Conservation (phyloP, 305 asterid genomes). For the Lippia alba region DNA sequence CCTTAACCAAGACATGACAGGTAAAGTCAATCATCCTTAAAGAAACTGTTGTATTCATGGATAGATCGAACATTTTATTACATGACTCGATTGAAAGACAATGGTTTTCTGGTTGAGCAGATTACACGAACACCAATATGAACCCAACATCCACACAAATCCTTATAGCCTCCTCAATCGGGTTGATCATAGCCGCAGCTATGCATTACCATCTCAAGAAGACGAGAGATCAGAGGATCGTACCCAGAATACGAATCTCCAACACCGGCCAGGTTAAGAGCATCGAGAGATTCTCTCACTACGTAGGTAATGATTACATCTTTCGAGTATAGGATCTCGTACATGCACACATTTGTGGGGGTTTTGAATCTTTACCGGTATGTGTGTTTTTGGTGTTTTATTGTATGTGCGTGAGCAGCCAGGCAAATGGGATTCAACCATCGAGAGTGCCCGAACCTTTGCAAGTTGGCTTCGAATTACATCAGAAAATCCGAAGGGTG, state of each 20-base stretch:
- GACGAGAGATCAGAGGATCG: slow-evolving; percentile 56
- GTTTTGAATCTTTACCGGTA: no score
- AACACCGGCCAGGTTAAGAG: slow-evolving; percentile 64
- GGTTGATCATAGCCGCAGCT: slow-evolving; percentile 70
- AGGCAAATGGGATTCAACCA: slow-evolving; percentile 91
- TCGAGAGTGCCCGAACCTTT: slow-evolving; percentile 73
- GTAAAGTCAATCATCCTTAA: slow-evolving; percentile 22
- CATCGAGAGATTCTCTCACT: slow-evolving; percentile 84
- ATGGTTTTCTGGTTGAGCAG: slow-evolving; percentile 28
- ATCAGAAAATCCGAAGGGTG: slow-evolving; percentile 79
- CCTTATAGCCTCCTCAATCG: slow-evolving; percentile 70
- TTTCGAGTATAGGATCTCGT: no score
- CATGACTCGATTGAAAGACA: not conserved
- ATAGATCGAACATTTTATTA: not conserved
- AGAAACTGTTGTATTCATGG: not conserved
- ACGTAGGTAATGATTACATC: slow-evolving; percentile 66
- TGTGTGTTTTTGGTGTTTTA: not conserved
- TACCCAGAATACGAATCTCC: slow-evolving; percentile 59
- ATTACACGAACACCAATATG: slow-evolving; percentile 30
- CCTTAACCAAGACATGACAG: slow-evolving; percentile 40
- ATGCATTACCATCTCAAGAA: slow-evolving; percentile 70
- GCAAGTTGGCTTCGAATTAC: slow-evolving; percentile 87
- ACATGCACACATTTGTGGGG: no score
- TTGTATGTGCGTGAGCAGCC: slow-evolving; percentile 57
- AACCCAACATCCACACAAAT: slow-evolving; percentile 55